Evolutionary conservation across 2,329 filamentous ascomycete species (phyloP).

Genomic region (Lecanicillium sp.): DNA sequence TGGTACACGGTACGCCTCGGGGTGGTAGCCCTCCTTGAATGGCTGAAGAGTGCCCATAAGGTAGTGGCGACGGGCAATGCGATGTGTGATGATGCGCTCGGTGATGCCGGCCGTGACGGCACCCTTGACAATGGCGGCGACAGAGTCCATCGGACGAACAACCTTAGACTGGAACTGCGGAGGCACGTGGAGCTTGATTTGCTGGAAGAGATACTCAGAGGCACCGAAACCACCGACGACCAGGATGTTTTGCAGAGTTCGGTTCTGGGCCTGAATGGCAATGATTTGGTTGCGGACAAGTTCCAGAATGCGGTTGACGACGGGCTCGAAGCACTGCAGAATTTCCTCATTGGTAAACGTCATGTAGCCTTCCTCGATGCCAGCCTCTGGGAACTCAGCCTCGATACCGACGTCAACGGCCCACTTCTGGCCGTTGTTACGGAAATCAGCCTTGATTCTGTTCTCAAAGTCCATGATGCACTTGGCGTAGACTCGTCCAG

Average conservation of each 20-base stretch:
- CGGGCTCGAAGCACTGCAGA: slow-evolving; percentile 95
- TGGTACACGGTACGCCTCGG: slow-evolving; percentile 94
- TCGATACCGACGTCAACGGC: slow-evolving; percentile 98
- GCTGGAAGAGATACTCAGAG: slow-evolving; percentile 97
- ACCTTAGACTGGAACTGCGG: slow-evolving; percentile 98
- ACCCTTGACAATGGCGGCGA: slow-evolving; percentile 96
- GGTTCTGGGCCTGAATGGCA: slow-evolving; percentile 95
- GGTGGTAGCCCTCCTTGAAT: slow-evolving; percentile 98
- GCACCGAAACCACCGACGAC: slow-evolving; percentile 98
- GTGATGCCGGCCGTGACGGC: slow-evolving; percentile 97
- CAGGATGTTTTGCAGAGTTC: slow-evolving; percentile 87
- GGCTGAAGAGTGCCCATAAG: slow-evolving; percentile 98
- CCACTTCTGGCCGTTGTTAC: slow-evolving; percentile 99
- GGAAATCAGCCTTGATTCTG: slow-evolving; percentile 98
- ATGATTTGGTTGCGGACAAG: slow-evolving; percentile 97
- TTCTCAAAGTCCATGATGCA: slow-evolving; percentile 99
- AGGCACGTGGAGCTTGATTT: slow-evolving; percentile 97
- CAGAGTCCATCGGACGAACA: slow-evolving; percentile 96
- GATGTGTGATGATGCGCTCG: slow-evolving; percentile 91
- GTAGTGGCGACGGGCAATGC: slow-evolving; percentile 94
- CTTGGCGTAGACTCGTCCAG: slow-evolving; percentile 97
- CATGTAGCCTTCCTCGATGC: slow-evolving; percentile 99
- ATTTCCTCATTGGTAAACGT: slow-evolving; percentile 99
- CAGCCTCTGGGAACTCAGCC: slow-evolving; percentile 93
- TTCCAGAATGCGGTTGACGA: slow-evolving; percentile 94